Base-by-base conservation (phyloP, 305 asterid genomes). In the Ajuga reptans region DNA sequence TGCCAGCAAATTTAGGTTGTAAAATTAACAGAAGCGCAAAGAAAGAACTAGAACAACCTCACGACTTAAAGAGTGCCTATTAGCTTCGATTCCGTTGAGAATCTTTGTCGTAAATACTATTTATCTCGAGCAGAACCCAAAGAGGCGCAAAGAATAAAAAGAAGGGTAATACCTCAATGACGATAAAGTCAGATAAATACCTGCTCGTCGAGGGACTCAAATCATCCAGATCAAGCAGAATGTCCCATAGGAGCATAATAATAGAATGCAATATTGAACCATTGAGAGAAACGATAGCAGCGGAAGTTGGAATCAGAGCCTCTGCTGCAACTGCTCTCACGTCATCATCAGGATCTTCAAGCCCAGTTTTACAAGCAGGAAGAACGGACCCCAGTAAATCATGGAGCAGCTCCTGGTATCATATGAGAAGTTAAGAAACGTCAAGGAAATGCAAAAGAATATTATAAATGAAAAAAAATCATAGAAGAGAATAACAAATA, bases 321-420 rank as follows among this genome's bases (percentile, higher is more conserved):
- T 93, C 99, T 16, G 99, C 99, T 66, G 99, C 97, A 74, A 93
- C 99, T 52, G 97, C 99, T 82, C 99, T 89, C 51, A 93, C 99
- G 74, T 93, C 99, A 83, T 93, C 99, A 79, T 93, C 99, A 57
- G 99, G 96, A 82, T 93, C 99, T 80, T 93, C 99, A 68, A 93
- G 96, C 66, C 99, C 99, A 80, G 85, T 78, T 84, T 84, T 91
- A 82, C 99, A 93, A 43, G 96, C 95, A 66, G 99, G 97, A 58
- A 93, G 89, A 65, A 93, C 89, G 78, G 69, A 71, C 49, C 79
- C 88, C 76, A 93, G 93, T 82, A 93, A 85, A 66, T 85, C 88
- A 70, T 76, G 83, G 66, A 91, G 92, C 96, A 93, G 83, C 74
- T 93, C 97, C 99, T 93, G 86, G 79, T 73, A 52, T 66, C 80